Base-by-base conservation (phyloP, 163 green algal species). In the Volvox carteri region DNA sequence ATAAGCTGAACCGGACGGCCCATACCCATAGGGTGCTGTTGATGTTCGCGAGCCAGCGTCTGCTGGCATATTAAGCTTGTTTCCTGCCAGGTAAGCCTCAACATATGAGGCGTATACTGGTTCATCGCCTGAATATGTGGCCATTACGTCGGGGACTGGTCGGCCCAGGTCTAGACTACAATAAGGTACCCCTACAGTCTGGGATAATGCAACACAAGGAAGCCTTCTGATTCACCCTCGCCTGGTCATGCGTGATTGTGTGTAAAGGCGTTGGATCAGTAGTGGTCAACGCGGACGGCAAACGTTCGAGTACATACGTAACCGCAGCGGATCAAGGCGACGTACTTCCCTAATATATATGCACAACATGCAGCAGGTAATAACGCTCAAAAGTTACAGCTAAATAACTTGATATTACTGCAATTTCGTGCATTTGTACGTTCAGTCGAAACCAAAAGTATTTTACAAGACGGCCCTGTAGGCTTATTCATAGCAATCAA, bases 31-130 rank as follows among this genome's bases (percentile, higher is more conserved):
- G 48, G 23, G 3, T 21, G 68, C 62, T 18, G 78, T 85, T 28
- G 73, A 80, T 80, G 73, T 62, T 6, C 73, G 73, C 42, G 73
- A 80, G 73, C 73, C 73, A 28, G 73, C 73, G 42, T 80, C 73
- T 65, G 42, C 73, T 42, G 73, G 42, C 7, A 78, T 65, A n/a
- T 81, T 84, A 0, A 37, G 14, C 67, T 87, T 87, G 62, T 74
- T 67, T 0, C 80, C 80, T 23, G 80, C 80, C 2, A 78, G 35
- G 12, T 80, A 80, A 0, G 81, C 81, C 35, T 87, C 81, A 7
- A 87, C 35, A 54, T 87, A 87, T 0, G 81, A 87, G 25, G 4
- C 56, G 67, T 73, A 87, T 11, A 87, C 67, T 4, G 65, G 81
- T 33, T 14, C 81, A 28, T 87, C 67, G 5, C 42, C 30, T 23